Conservation (phyloP, 1,284 basidiomycete species). For the Puccinia hordei region DNA sequence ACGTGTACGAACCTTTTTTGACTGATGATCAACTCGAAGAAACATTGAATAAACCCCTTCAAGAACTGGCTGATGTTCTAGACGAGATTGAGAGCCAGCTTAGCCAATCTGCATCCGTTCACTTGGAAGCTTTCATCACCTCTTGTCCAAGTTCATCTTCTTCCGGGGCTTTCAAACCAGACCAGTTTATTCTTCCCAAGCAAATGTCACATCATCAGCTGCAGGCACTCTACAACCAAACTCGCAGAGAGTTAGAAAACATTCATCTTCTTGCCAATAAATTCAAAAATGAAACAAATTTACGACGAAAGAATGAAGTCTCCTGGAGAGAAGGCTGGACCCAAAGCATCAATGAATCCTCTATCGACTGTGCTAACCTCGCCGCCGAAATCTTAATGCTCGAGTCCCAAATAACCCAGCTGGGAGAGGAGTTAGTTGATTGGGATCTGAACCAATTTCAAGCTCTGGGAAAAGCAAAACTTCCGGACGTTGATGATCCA, state of each 20-base stretch:
- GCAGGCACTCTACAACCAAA: conserved; percentile 34
- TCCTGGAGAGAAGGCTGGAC: conserved; percentile 36
- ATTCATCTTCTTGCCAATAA: conserved; percentile 2
- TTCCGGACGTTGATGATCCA: conserved; percentile 5
- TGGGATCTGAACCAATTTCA: conserved; percentile 23
- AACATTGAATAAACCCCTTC: conserved; percentile 20
- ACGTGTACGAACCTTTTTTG: conserved; percentile 19
- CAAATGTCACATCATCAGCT: conserved; percentile 49
- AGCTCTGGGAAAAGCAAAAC: background rate
- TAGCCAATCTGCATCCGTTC: conserved; percentile 16
- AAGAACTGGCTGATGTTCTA: background rate
- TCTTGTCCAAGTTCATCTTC: conserved; percentile 36
- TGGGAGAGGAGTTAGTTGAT: background rate
- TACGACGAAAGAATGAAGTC: conserved; percentile 28
- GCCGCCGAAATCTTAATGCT: background rate
- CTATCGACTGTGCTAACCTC: background rate
- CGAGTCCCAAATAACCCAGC: background rate
- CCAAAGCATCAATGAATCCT: background rate
- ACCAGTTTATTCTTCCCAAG: conserved; percentile 48
- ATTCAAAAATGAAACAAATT: conserved; percentile 27
- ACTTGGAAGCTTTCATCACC: conserved; percentile 37
- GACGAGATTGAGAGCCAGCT: conserved; percentile 24
- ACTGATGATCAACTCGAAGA: conserved; percentile 21
- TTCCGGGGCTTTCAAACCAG: conserved; percentile 39
- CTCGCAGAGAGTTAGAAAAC: conserved; percentile 10